These are phyloP conservation scores for Ampelomyces quisqualis DNA, from an alignment of 2,329 filamentous ascomycete species.

Conservation along the genomic window DNA sequence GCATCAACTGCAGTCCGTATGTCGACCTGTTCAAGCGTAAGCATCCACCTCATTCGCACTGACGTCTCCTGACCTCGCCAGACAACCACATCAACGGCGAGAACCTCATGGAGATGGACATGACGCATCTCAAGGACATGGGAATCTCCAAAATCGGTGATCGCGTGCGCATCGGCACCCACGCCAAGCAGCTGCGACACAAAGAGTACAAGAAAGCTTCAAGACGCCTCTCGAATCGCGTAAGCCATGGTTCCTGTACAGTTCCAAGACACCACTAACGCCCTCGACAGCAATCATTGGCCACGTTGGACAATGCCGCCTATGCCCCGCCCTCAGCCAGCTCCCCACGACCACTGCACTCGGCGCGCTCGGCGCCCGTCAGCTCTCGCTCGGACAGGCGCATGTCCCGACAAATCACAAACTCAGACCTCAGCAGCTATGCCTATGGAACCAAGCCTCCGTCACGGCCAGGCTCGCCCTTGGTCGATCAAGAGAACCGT, in stretches of 20 bases:
- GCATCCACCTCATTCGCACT: constrained; percentile 1
- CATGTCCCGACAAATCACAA: constrained; percentile 50
- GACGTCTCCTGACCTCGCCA: constrained; percentile 34
- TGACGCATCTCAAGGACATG: constrained; percentile 94
- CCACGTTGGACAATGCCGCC: constrained; percentile 68
- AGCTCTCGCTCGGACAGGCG: constrained; percentile 51
- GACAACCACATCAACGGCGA: constrained; percentile 96
- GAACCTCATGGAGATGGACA: constrained; percentile 95
- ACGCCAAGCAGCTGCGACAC: constrained; percentile 53
- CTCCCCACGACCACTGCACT: constrained; percentile 63
- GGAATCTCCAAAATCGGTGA: constrained; percentile 98
- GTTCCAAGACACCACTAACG: not conserved
- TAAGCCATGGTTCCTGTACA: constrained; percentile 48
- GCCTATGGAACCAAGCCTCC: constrained; percentile 54
- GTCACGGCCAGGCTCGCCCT: constrained; percentile 72
- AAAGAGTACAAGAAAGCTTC: constrained; percentile 52
- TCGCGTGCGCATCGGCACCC: constrained; percentile 72
- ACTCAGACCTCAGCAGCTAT: constrained; percentile 47
- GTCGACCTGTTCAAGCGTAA: constrained; percentile 78
- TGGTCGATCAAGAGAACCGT: constrained; percentile 58
- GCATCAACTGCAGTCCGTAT: constrained; percentile 92
- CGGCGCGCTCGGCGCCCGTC: constrained; percentile 49
- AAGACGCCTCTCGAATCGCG: constrained; percentile 73
- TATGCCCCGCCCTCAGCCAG: constrained; percentile 64
- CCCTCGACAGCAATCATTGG: constrained; percentile 73